Evolutionary conservation across 2,329 filamentous ascomycete genomes (phyloP).

Genomic region (Penicillium frequentans): DNA sequence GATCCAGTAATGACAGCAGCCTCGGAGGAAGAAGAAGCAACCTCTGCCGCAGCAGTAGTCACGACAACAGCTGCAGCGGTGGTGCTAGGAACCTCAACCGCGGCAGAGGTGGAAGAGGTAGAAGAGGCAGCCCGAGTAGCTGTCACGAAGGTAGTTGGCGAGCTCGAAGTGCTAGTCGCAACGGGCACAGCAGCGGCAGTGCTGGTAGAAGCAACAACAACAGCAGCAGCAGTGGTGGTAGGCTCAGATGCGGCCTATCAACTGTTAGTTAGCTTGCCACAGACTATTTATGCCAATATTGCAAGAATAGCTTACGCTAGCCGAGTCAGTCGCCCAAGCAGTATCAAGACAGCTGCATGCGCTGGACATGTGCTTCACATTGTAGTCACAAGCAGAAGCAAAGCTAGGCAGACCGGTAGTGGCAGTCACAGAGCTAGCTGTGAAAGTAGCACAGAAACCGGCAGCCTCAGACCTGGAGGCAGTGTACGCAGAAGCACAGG

Average conservation of each 20-base stretch:
- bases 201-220: not conserved
- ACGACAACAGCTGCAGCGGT: not conserved
- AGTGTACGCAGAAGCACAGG: constrained; percentile 24
- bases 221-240: not conserved
- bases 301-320: not conserved
- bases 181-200: not conserved
- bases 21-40: not conserved
- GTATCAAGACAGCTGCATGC: constrained; percentile 27
- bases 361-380: constrained; percentile 24
- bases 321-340: constrained; percentile 13
- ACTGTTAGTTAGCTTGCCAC: not conserved
- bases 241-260: not conserved
- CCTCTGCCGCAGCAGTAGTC: constrained; percentile 1
- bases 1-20: constrained; percentile 2
- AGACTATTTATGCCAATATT: not conserved
- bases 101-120: not conserved
- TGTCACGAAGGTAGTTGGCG: constrained; percentile 9
- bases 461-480: constrained; percentile 22
- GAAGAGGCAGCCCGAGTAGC: constrained; percentile 1
- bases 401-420: constrained; percentile 20
- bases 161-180: not conserved
- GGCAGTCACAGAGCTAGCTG: constrained; percentile 20
- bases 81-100: not conserved
- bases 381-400: constrained; percentile 21
- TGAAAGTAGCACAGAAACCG: constrained; percentile 26